Evolutionary conservation across 1,284 basidiomycete genomes (phyloP).

Genomic region (Pseudozyma hubeiensis): DNA sequence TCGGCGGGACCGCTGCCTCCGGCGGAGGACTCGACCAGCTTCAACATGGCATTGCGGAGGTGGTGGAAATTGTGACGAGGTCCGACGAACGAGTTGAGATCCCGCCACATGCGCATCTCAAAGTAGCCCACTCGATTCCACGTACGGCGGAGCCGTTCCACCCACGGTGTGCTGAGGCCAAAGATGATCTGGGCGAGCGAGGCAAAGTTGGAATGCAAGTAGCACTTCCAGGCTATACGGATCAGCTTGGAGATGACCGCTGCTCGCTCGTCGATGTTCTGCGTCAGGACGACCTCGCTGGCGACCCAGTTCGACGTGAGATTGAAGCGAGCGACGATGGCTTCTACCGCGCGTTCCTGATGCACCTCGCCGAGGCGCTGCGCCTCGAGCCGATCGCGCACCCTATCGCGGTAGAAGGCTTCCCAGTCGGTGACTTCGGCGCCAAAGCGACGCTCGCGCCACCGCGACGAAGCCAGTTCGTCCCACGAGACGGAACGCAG

Average conservation of each 20-base stretch:
- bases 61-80: conserved; percentile 79
- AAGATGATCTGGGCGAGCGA: conserved; percentile 83
- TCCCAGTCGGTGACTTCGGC: conserved; percentile 84
- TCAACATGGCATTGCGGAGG: conserved; percentile 68
- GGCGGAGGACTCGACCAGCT: conserved; percentile 33
- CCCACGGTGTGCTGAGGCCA: conserved; percentile 80
- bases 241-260: conserved; percentile 82
- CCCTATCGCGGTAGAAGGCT: conserved; percentile 80
- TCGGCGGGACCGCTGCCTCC: conserved; percentile 14
- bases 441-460: conserved; percentile 67
- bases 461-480: conserved; percentile 76
- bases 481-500: conserved; percentile 85
- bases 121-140: conserved; percentile 79
- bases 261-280: conserved; percentile 74
- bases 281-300: conserved; percentile 76
- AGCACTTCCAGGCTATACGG: conserved; percentile 89
- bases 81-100: conserved; percentile 79
- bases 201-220: conserved; percentile 81
- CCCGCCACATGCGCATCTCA: conserved; percentile 81
- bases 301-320: conserved; percentile 84
- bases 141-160: conserved; percentile 77
- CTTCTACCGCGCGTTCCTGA: conserved; percentile 67
- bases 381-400: conserved; percentile 77
- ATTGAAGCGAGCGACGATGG: conserved; percentile 87
- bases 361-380: conserved; percentile 62